A percentile compares a stretch with the other conserved stretches of the same genome.
These are phyloP conservation scores for Barnettozyma vustinii DNA, from an alignment of 805 yeast species.

Conservation along the genomic window DNA sequence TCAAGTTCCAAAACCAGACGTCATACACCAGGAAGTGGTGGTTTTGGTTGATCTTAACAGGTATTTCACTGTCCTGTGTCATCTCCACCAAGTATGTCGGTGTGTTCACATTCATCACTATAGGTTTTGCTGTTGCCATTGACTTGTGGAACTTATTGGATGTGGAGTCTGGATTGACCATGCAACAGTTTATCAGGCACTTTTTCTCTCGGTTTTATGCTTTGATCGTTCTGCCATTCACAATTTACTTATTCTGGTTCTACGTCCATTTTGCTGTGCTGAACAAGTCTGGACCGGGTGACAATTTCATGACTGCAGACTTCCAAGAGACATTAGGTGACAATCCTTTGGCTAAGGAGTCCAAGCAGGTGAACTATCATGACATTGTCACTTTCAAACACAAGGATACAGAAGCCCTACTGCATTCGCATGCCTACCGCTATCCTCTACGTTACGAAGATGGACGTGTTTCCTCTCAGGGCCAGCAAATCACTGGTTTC, in stretches of 20 bases:
- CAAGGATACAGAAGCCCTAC: conserved; percentile 67
- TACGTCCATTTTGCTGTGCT: conserved; percentile 83
- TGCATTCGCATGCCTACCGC: conserved; percentile 71
- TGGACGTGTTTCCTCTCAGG: conserved; percentile 90
- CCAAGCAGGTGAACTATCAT: conserved; percentile 67
- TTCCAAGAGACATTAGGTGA: conserved; percentile 92
- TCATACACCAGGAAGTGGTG: conserved; percentile 80
- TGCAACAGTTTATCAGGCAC: conserved; percentile 58
- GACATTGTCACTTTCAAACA: conserved; percentile 78
- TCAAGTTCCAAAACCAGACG: conserved; percentile 60
- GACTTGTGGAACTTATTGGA: conserved; percentile 90
- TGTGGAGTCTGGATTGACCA: conserved; percentile 55
- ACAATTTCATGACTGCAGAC: conserved; percentile 87
- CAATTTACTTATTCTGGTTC: conserved; percentile 84
- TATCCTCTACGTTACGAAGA: conserved; percentile 95
- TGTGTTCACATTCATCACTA: conserved; percentile 79
- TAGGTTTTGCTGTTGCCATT: conserved; percentile 79
- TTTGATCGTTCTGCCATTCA: conserved; percentile 73
- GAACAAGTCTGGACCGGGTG: conserved; percentile 91
- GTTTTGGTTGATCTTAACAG: conserved; percentile 80
- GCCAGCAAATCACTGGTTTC: conserved; percentile 87
- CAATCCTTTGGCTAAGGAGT: conserved; percentile 64
- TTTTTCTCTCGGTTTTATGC: conserved; percentile 66
- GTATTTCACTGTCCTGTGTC: conserved; percentile 81
- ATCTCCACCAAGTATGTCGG: conserved; percentile 97